Evolutionary conservation across 2,329 filamentous ascomycete genomes (phyloP).

Genomic region (Tolypocladium tundrense): DNA sequence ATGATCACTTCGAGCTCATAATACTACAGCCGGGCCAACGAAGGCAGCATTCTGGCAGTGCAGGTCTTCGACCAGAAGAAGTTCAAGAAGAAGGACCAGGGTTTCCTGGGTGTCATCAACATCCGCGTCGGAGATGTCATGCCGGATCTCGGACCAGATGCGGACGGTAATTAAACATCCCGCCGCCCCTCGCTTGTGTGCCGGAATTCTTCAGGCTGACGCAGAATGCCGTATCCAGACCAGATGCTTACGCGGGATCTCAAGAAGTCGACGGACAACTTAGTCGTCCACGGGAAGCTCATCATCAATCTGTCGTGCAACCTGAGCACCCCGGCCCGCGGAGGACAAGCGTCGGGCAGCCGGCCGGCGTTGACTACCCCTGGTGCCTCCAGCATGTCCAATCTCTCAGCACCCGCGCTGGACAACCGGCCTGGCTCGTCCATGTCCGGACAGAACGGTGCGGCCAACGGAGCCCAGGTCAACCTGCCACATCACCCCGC

Average conservation of each 20-base stretch:
- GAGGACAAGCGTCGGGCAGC: constrained; percentile 31
- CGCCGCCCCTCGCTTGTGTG: constrained; percentile 5
- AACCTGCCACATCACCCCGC: constrained; percentile 35
- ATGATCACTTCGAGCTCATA: not conserved
- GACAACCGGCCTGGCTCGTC: constrained; percentile 43
- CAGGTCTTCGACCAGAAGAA: constrained; percentile 99
- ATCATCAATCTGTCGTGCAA: constrained; percentile 96
- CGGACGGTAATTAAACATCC: constrained; percentile 58
- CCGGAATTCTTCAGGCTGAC: constrained; percentile 16
- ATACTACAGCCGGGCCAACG: constrained; percentile 63
- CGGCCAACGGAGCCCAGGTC: constrained; percentile 26
- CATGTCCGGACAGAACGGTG: constrained; percentile 39
- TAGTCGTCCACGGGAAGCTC: constrained; percentile 94
- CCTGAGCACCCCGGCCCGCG: constrained; percentile 57
- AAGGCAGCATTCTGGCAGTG: constrained; percentile 93
- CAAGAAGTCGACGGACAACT: constrained; percentile 95
- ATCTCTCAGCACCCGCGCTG: constrained; percentile 29
- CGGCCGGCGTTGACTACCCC: constrained; percentile 34
- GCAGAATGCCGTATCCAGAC: constrained; percentile 46
- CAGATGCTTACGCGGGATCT: constrained; percentile 97
- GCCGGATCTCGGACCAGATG: constrained; percentile 69
- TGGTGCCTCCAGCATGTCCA: constrained; percentile 33
- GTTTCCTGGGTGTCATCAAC: constrained; percentile 95
- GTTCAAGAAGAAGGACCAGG: constrained; percentile 99
- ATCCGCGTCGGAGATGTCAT: constrained; percentile 91